Evolutionary conservation across 306 rosid species (phyloP).

Genomic region (Astragalus membranaceus): DNA sequence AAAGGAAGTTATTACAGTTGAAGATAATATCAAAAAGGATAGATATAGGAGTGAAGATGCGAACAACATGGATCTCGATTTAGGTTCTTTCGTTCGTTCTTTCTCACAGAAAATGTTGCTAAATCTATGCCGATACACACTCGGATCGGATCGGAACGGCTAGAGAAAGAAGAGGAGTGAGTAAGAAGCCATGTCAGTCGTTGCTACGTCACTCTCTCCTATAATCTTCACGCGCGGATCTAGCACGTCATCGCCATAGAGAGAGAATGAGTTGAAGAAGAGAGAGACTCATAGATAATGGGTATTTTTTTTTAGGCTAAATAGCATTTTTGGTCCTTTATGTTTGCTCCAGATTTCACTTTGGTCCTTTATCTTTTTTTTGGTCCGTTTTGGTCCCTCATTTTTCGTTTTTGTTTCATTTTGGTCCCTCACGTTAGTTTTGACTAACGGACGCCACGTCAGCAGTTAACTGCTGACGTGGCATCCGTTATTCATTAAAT

Average conservation of each 20-base stretch:
- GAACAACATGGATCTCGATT: conserved; percentile 22
- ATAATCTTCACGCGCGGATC: not conserved
- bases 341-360: no score
- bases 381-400: no score
- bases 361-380: no score
- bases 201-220: conserved; percentile 23
- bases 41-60: not conserved
- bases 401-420: no score
- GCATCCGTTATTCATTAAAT: no score
- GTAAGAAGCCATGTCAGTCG: not conserved
- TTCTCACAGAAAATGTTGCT: conserved; percentile 2
- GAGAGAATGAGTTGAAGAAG: no score
- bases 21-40: not conserved
- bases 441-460: no score
- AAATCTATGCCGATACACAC: conserved; percentile 37
- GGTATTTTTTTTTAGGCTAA: no score
- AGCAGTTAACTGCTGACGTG: no score
- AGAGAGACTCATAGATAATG: no score
- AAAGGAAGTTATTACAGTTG: conserved; percentile 16
- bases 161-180: not conserved
- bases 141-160: conserved; percentile 23
- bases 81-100: not conserved
- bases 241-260: not conserved
- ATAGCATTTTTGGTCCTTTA: no score
- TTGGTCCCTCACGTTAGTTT: no score